Percentiles rank a stretch among this genome's conserved stretches.
phyloP scores from a whole-genome alignment of 257 asterid species.

The Nyctanthes arbortristis region DNA sequence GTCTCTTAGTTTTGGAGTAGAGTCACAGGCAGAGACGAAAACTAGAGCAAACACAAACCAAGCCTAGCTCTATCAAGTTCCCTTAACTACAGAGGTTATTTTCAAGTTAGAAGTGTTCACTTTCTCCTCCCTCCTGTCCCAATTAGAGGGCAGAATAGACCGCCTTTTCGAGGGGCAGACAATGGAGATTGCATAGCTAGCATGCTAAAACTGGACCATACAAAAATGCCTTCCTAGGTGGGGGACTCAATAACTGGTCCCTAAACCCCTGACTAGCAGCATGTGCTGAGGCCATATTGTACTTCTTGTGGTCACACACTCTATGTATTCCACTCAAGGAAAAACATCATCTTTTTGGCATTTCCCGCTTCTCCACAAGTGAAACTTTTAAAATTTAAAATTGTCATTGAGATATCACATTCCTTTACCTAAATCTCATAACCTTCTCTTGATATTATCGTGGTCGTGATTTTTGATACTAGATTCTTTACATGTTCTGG shows the following conservation, averaged over 20 bases:
- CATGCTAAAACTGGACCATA: neutral
- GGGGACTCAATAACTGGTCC: constrained; percentile 20
- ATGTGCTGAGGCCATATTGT: neutral
- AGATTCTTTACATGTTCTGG: neutral
- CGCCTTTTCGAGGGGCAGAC: neutral
- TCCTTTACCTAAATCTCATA: too few species aligned
- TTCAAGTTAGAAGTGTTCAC: too few species aligned
- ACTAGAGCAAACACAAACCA: too few species aligned
- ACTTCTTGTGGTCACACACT: neutral
- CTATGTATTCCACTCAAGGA: neutral
- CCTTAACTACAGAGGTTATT: too few species aligned
- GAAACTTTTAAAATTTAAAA: neutral
- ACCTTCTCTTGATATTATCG: too few species aligned
- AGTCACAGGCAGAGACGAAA: too few species aligned
- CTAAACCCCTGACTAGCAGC: neutral
- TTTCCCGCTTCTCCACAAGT: neutral
- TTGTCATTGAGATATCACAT: neutral
- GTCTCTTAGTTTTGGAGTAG: too few species aligned
- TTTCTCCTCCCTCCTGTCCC: neutral
- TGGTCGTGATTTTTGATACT: neutral
- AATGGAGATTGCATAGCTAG: neutral
- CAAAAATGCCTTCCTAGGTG: neutral
- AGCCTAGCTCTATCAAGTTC: too few species aligned
- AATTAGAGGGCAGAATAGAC: neutral
- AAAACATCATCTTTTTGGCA: neutral